Evolutionary conservation across 2,329 filamentous ascomycete species (phyloP), one percentile per base, ranked within the genome.

Genomic region (Canariomyces notabilis): DNA sequence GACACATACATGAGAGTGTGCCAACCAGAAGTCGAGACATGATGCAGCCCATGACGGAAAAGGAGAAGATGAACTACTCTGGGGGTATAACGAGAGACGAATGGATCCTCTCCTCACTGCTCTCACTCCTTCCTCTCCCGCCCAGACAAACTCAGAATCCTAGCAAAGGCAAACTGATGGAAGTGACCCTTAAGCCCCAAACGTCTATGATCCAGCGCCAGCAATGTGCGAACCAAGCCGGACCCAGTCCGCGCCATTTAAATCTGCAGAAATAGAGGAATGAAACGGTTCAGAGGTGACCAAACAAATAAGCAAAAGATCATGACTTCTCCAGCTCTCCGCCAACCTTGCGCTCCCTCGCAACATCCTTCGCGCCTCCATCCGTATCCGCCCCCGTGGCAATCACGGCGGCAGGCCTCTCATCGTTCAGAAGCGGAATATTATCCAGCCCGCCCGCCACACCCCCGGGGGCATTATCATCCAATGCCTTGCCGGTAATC

Each of bases 341-440:
- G 23, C 34, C 36, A 21, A 29, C 14, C 45, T 36, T 79, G 50
- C 77, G 69, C 57, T 75, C 73, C 26, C 72, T 68, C 3, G 71
- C 66, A 5, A 69, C 63, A 52, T 75, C 70, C 48, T 64, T 71
- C n/a, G 67, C 67, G 1, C 67, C 64, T 1, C 61, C 54, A 39
- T 56, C 63, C 29, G 73, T 55, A 23, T 64, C 60, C 23, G 51
- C 51, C 5, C 58, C 59, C 11, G 53, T 53, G 2, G 57, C 55
- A 14, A 49, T 48, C 4, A 49, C 48, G 36, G 55, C 33, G 14
- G 54, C 46, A 14, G 44, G 49, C 34, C 60, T 59, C 43, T 78
- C 73, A 14, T 77, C 75, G 26, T 65, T 71, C 14, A 84, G 64
- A 22, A 82, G 61, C 2, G 80, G 79, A 37, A 83, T 82, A 15